Base-by-base conservation (phyloP, 768 basidiomycete genomes). In the Mycena rebaudengoi region DNA sequence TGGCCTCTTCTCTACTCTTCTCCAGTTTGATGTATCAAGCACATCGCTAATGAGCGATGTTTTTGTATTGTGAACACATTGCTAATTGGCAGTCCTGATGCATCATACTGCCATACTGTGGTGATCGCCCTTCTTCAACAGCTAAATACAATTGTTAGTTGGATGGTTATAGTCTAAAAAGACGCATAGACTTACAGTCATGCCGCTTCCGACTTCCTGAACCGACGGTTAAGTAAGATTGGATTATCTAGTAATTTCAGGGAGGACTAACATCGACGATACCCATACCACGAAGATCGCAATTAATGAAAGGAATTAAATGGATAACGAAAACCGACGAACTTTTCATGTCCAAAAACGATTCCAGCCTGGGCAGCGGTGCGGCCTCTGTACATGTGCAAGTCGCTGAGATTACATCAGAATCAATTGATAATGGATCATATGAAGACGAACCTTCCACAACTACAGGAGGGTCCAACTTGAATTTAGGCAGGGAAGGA, bases 341-440 rank as follows among this genome's bases (percentile, higher is more conserved):
- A 84, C 83, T 86, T 86, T 68, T 86, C 85, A 68, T 85, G 85
- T 11, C 85, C 85, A 55, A 86, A 86, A 13, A 85, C 78, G 23
- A 85, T 83, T 4, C 83, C 84, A 29, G 82, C 55, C 65, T 84
- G 62, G 2, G 84, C 85, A 12, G 77, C 82, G 3, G 84, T 85
- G 57, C 85, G 83, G 14, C 85, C 85, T 73, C 85, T 83, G 66
- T 86, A 86, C 85, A 86, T 85, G 65, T 86, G 85, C 55, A 86
- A 68, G 62, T 86, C 85, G 49, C 83, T 85, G 60, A 1, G 33
- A 10, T 6, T 20, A 37, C 30, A 16, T 35, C 21, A 26, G 25
- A 21, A 39, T 25, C 18, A 48, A 33, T 10, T n/a, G n/a, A n/a
- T 35, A 35, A 20, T 23, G 43, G 18, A 37, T 10, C 20, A 18